Base-by-base conservation (phyloP, 805 yeast genomes). In the Cephaloascus fragrans region DNA sequence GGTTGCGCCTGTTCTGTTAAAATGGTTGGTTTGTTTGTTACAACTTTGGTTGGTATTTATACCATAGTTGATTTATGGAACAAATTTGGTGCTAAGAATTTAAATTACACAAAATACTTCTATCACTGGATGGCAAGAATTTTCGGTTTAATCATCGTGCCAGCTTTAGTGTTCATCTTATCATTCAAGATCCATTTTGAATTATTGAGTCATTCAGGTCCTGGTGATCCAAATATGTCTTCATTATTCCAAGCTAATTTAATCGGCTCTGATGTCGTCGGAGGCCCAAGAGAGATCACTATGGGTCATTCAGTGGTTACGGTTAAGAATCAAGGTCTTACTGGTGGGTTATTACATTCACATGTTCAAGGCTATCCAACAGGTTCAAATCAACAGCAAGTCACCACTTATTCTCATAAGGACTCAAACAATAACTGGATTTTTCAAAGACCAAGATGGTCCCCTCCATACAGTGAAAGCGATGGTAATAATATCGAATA, bases 11-110 rank as follows among this genome's bases (percentile, higher is more conserved):
- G 90, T 55, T 83, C 95, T 20, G 95, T 88, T 41, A 93, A 93
- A 63, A 87, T 89, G 96, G 97, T 93, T 42, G 99, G 99, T 51
- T 71, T 90, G 41, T 86, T 93, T 52, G 85, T 86, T 44, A 90
- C 95, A 41, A 60, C 87, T 15, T 64, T 88, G 45, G 88, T 93
- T 40, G 99, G 99, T 37, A 73, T 87, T 45, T 86, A 90, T 62
- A 88, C 96, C 18, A 69, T 85, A 32, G 82, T 77, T 39, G 97
- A 93, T 52, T 68, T 93, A 51, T 93, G 97, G 95, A 69, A 64
- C 50, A 76, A 75, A 57, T 75, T 87, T 50, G 95, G 89, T 46
- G 90, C 84, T 55, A 69, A 65, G 50, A 52, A 69, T 10, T 55
- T 83, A 47, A 49, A 72, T 3, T 66, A 71, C 69, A 56, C 52